phyloP scores from a whole-genome alignment of 352 stramenopile species.

The Elongisporangium undulatum region DNA sequence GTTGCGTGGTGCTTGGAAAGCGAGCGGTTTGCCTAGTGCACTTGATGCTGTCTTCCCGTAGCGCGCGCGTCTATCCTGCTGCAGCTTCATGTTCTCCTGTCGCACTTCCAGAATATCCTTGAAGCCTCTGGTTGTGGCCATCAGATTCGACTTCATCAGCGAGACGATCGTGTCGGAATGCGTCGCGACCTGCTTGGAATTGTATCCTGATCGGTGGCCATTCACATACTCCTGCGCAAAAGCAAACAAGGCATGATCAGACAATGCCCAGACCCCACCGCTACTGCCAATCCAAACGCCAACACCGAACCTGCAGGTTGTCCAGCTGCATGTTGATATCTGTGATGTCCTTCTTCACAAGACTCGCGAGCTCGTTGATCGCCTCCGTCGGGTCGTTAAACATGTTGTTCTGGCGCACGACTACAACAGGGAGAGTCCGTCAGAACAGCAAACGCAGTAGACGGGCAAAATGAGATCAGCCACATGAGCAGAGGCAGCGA shows the following conservation, averaged over 20 bases:
- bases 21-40: slow-evolving; percentile 67
- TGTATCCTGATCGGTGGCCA: slow-evolving; percentile 49
- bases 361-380: slow-evolving; percentile 77
- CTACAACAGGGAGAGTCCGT: slow-evolving; percentile 18
- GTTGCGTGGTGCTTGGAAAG: slow-evolving; percentile 45
- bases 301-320: slow-evolving; percentile 51
- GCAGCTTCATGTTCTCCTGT: slow-evolving; percentile 87
- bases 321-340: slow-evolving; percentile 84
- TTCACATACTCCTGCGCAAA: slow-evolving; percentile 58
- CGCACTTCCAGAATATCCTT: slow-evolving; percentile 83
- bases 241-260: background rate
- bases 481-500: background rate
- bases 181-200: slow-evolving; percentile 65
- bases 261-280: background rate
- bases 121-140: slow-evolving; percentile 73
- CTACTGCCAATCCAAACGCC: background rate
- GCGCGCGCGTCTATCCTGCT: slow-evolving; percentile 69
- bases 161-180: slow-evolving; percentile 82
- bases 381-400: slow-evolving; percentile 83
- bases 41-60: slow-evolving; percentile 76
- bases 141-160: slow-evolving; percentile 82
- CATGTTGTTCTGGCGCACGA: slow-evolving; percentile 87
- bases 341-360: slow-evolving; percentile 87
- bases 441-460: background rate
- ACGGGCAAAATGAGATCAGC: too few relatives aligned